Percentiles rank a stretch among this genome's conserved stretches.
phyloP scores from a whole-genome alignment of 1,139 yeast species.

The Yamadazyma sp. region DNA sequence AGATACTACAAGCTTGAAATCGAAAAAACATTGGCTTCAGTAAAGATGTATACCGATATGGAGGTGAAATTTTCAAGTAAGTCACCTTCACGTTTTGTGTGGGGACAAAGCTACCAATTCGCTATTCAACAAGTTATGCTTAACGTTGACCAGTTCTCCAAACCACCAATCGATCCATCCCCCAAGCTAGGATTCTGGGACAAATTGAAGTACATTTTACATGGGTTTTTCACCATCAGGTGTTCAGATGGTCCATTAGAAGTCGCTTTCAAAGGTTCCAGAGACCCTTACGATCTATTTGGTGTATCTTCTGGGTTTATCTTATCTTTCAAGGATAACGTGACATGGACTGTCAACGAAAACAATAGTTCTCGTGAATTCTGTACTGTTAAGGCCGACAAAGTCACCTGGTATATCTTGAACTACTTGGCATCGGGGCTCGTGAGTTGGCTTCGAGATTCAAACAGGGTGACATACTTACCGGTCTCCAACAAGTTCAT shows the following conservation, averaged over 20 bases:
- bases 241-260: conserved; percentile 44
- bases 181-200: conserved; percentile 61
- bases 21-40: conserved; percentile 75
- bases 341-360: conserved; percentile 41
- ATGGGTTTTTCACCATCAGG: conserved; percentile 41
- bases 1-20: conserved; percentile 59
- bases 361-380: conserved; percentile 40
- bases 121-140: conserved; percentile 81
- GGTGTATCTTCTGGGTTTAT: conserved; percentile 42
- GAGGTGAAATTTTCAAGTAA: conserved; percentile 55
- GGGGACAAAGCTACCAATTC: conserved; percentile 87
- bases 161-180: conserved; percentile 72
- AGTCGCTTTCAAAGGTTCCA: conserved; percentile 51
- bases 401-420: conserved; percentile 53
- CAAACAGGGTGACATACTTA: conserved; percentile 41
- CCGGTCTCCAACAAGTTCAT: conserved; percentile 46
- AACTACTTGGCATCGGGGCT: conserved; percentile 61
- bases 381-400: conserved; percentile 37
- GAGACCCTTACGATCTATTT: conserved; percentile 46
- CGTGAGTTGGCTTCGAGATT: conserved; percentile 59
- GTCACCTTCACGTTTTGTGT: conserved; percentile 66
- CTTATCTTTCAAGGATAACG: conserved; percentile 37
- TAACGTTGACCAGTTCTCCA: conserved; percentile 80
- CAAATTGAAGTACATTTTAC: conserved; percentile 49
- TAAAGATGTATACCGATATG: conserved; percentile 69